Evolutionary conservation across 2,329 filamentous ascomycete species (phyloP), one percentile per base, ranked within the genome.

Genomic region (Epichloe elymi): DNA sequence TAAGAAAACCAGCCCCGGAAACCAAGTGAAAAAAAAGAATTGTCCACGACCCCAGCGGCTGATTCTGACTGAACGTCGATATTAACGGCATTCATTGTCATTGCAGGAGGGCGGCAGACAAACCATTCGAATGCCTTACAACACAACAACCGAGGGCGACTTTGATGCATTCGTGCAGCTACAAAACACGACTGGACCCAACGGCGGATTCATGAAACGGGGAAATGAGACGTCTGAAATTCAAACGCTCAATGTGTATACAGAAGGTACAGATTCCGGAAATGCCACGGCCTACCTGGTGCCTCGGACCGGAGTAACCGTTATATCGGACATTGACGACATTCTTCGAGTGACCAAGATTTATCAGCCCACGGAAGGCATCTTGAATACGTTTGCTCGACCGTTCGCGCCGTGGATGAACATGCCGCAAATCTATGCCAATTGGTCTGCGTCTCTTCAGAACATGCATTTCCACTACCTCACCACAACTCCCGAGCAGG

Each of bases 341-440:
- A 88, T 88, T 52, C 75, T 89, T 0, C 80, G 86, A n/a, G 70
- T 89, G 1, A 90, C 86, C 51, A 86, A 88, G 66, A 90, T 90
- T 62, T 90, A 87, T 63, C 66, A 85, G 46, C 86, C 86, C 0
- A 79, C 81, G 56, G 76, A 89, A 61, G 86, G 86, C 5, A 70
- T 90, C 0, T 70, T 89, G 11, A 90, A 90, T 67, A 82, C 84
- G 0, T 89, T 90, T 60, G 85, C 85, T 0, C 75, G 79, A 4
- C 73, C 82, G 0, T 90, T 86, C 62, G 75, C 73, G 0, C 73
- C 78, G 0, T 90, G 86, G 86, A 73, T 83, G 72, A 84, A 89
- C 66, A 90, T 90, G 86, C 85, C 85, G 0, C 74, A 81, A 2
- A 82, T 89, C 57, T 90, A 88, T 63, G 78, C 81, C 56, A 86